Conservation (phyloP, 2,329 filamentous ascomycete species). For the Moelleriella libera region DNA sequence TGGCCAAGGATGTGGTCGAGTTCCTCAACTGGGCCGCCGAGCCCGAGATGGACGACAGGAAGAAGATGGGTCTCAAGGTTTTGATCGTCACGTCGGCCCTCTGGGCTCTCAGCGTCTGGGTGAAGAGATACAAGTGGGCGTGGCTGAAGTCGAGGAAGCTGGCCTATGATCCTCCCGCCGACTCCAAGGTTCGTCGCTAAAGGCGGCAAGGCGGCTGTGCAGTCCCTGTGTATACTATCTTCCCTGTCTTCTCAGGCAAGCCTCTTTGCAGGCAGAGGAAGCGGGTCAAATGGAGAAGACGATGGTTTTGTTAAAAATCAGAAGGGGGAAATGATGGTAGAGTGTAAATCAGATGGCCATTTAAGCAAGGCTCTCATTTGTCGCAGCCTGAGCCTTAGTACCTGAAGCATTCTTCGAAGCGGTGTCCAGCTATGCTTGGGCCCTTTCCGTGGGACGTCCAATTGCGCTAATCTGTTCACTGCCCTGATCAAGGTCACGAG, state of each 20-base stretch:
- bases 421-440: no score
- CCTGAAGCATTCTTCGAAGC: no score
- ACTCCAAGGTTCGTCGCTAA: conserved; percentile 34
- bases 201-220: conserved; percentile 9
- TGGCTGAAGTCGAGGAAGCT: conserved; percentile 93
- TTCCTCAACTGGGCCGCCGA: conserved; percentile 99
- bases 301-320: conserved; percentile 14
- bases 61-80: conserved; percentile 99
- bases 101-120: conserved; percentile 83
- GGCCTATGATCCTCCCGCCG: conserved; percentile 65
- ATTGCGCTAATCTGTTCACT: no score
- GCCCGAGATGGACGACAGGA: conserved; percentile 97
- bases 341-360: conserved; percentile 36
- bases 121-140: conserved; percentile 99
- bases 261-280: conserved; percentile 27
- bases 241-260: conserved; percentile 22
- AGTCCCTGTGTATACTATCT: conserved; percentile 27
- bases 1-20: conserved; percentile 98
- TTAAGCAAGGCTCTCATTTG: conserved; percentile 20
- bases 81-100: conserved; percentile 66
- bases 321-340: conserved; percentile 20
- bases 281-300: conserved; percentile 18
- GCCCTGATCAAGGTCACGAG: no score
- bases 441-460: no score
- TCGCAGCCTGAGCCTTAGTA: neutral